Base-by-base conservation (phyloP, 345 rosid species). In the Rhizophora mangle region DNA sequence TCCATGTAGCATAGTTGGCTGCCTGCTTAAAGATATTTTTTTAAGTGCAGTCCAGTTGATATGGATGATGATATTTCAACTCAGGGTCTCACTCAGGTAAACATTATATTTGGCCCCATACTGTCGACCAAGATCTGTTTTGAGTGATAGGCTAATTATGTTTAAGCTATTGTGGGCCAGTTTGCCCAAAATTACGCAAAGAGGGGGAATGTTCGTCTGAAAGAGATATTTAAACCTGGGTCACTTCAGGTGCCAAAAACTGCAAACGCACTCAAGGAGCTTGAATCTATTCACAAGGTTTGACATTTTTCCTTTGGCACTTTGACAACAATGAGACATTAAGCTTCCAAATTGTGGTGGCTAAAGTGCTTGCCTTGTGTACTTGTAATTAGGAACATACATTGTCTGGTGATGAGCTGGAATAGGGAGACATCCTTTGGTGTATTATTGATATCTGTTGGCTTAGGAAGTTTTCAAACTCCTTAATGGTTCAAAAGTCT, bases 281-380 rank as follows among this genome's bases (percentile, higher is more conserved):
- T 91, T 59, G 98, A 94, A 82, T 94, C 98, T 49, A 76, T 94
- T 81, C 92, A 94, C 85, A 94, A 91, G 97, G 97, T 94, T 67
- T 67, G 79, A 58, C 30, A 18, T 63, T 67, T 55, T 2, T 3
- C 53, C 21, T 27, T 15, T 19, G 32, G 49, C 29, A 18, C 60
- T 64, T 36, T 59, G 52, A 31, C 59, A 30, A 10, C 24, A 22
- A 27, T 39, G 52, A 21, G 29, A 66, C 18, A 16, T 8, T 26
- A 16, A 21, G 21, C 27, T 27, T 65, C 51, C 36, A 64, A n/a
- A 59, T 43, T 58, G 9, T 8, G 31, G 37, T 22, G n/a, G 21
- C 58, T 31, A 21, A 9, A 31, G 49, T 22, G 24, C 21, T 15
- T 13, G 32, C 9, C 60, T 43, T n/a, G 34, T 46, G 24, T 47